Conservation (phyloP, 2,329 filamentous ascomycete species). For the Pseudogymnoascus sp. region DNA sequence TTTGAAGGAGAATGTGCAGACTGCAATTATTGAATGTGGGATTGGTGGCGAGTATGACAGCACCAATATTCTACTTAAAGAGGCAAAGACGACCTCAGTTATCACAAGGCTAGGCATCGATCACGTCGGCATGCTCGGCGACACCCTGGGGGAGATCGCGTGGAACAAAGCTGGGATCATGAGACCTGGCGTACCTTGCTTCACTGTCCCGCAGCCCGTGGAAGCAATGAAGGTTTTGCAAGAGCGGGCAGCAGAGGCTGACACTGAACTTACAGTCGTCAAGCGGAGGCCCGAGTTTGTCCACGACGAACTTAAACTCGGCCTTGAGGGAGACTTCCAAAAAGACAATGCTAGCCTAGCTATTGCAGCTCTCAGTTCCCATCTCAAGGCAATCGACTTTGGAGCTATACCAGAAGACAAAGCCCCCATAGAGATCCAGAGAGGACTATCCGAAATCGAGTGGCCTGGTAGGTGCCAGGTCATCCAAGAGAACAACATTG, state of each 20-base stretch:
- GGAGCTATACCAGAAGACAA: slow-evolving; percentile 22
- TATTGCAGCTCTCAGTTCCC: slow-evolving; percentile 44
- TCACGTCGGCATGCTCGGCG: slow-evolving; percentile 72
- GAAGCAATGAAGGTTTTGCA: slow-evolving; percentile 53
- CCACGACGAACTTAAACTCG: slow-evolving; percentile 24
- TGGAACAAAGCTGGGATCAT: slow-evolving; percentile 92
- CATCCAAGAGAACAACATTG: slow-evolving; percentile 36
- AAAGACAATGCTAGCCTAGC: slow-evolving; percentile 49
- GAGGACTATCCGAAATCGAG: slow-evolving; percentile 63
- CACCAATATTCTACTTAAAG: slow-evolving; percentile 68
- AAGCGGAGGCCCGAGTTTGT: slow-evolving; percentile 14
- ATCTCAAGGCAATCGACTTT: slow-evolving; percentile 35
- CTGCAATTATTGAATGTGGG: slow-evolving; percentile 83
- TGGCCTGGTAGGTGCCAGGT: slow-evolving; percentile 72
- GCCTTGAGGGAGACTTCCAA: slow-evolving; percentile 47
- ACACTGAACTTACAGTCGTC: slow-evolving; percentile 19
- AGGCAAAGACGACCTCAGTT: slow-evolving; percentile 60
- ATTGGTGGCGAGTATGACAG: slow-evolving; percentile 91
- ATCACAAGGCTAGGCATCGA: slow-evolving; percentile 81
- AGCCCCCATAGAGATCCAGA: slow-evolving; percentile 58
- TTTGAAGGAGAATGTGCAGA: slow-evolving; percentile 63
- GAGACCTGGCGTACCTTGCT: slow-evolving; percentile 57
- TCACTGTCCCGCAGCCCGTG: slow-evolving; percentile 52
- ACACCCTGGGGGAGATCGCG: slow-evolving; percentile 71
- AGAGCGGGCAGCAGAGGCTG: slow-evolving; percentile 43